A percentile compares a stretch with the other conserved stretches of the same genome.
Conservation (phyloP, 2,329 filamentous ascomycete genomes). For the Sclerotinia minor region DNA sequence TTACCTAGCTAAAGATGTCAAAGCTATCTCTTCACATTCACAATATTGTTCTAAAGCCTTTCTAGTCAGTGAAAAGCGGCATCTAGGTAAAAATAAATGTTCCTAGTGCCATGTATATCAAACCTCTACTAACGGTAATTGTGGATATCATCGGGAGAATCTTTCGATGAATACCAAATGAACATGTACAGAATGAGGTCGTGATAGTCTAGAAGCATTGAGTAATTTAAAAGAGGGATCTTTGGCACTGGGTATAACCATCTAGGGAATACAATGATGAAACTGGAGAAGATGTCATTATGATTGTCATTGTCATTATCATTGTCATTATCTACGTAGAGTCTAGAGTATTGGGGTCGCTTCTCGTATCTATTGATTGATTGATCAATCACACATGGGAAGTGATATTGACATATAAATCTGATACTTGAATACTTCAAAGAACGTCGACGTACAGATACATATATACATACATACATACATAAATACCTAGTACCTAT, state of each 20-base stretch:
- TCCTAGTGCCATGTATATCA: constrained; percentile 12
- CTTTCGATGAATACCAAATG: not conserved
- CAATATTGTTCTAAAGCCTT: too few relatives aligned
- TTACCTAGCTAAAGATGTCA: not conserved
- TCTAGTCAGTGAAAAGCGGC: not conserved
- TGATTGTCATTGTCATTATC: too few relatives aligned
- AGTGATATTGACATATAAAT: not conserved
- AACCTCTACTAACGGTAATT: not conserved
- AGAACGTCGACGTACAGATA: not conserved
- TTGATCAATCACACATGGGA: not conserved
- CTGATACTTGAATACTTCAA: too few relatives aligned
- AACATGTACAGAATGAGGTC: not conserved
- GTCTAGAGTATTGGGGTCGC: not conserved
- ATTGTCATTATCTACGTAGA: too few relatives aligned
- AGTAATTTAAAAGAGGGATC: not conserved
- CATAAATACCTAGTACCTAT: not conserved
- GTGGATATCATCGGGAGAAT: not conserved
- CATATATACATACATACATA: too few relatives aligned
- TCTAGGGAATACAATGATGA: too few relatives aligned
- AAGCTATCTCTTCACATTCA: too few relatives aligned
- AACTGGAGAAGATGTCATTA: not conserved
- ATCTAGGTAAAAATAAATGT: not conserved
- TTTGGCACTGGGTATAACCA: not conserved
- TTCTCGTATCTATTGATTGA: not conserved
- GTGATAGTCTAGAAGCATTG: not conserved